Evolutionary conservation across 2,329 filamentous ascomycete species (phyloP).

Genomic region (Chaetoscypha palmicola): DNA sequence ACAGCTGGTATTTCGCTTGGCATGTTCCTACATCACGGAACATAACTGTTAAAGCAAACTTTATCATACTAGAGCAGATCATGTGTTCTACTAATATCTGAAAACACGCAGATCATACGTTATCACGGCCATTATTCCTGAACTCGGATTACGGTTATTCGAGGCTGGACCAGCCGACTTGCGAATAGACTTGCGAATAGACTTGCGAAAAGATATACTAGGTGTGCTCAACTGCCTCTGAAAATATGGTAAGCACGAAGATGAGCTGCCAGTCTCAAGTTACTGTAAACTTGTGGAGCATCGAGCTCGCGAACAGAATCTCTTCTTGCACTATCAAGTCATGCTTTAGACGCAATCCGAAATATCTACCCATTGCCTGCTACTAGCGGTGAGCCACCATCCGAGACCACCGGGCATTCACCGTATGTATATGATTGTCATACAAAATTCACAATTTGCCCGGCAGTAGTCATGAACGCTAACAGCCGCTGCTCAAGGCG

Average conservation of each 20-base stretch:
- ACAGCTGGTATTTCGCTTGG: no score
- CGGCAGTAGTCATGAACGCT: neutral
- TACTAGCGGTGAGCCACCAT: constrained; percentile 14
- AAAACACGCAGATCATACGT: constrained; percentile 1
- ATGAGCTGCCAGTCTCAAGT: no score
- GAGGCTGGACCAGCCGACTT: no score
- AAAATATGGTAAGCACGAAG: no score
- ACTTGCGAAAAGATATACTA: no score
- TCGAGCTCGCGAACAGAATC: constrained; percentile 1
- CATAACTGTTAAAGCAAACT: constrained; percentile 9
- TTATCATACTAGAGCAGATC: constrained; percentile 3
- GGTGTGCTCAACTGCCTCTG: no score
- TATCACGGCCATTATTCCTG: neutral
- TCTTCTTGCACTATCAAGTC: constrained; percentile 9
- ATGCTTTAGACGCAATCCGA: constrained; percentile 12
- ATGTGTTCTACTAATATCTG: neutral
- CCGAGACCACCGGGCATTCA: constrained; percentile 10
- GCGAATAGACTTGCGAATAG: no score
- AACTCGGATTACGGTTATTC: neutral
- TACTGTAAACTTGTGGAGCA: no score
- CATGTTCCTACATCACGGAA: no score
- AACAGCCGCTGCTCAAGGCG: neutral
- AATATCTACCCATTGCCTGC: neutral
- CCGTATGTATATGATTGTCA: constrained; percentile 3
- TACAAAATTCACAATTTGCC: constrained; percentile 2